These are phyloP conservation scores for Polygonum maritimum DNA, from an alignment of 148 eudicot genomes.

Conservation along the genomic window DNA sequence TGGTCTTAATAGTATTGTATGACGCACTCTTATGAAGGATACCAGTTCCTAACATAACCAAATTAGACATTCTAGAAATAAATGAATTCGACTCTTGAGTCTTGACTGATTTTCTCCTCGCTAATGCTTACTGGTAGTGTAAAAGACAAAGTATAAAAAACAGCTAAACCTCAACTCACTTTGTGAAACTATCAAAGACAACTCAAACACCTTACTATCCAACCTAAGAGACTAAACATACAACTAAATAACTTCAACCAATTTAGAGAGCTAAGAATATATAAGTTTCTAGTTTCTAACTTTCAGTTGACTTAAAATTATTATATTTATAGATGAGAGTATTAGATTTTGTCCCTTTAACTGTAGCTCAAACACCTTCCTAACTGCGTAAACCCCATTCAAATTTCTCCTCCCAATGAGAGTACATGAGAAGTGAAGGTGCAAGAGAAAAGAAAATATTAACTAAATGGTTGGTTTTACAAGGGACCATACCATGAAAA, in stretches of 20 bases:
- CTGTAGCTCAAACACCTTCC: neutral
- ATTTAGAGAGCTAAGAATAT: neutral
- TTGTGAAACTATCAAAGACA: neutral
- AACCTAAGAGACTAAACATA: neutral
- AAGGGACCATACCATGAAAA: slow-evolving; percentile 61
- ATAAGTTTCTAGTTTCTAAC: neutral
- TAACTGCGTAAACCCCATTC: neutral
- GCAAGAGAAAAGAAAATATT: neutral
- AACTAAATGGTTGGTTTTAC: neutral
- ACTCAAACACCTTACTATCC: neutral
- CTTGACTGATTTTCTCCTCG: neutral
- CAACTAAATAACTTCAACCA: neutral
- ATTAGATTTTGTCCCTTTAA: neutral
- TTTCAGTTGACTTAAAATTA: neutral
- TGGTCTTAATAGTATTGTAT: neutral
- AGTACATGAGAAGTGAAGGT: neutral
- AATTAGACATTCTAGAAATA: neutral
- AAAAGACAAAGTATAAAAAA: neutral
- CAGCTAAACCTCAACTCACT: neutral
- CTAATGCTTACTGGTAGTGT: neutral
- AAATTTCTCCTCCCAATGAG: neutral
- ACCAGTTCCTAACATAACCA: neutral
- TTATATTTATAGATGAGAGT: neutral
- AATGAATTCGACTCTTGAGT: neutral
- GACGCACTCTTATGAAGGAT: neutral